phyloP scores from a whole-genome alignment of 2,329 filamentous ascomycete genomes.

The Cladosporium sp. region DNA sequence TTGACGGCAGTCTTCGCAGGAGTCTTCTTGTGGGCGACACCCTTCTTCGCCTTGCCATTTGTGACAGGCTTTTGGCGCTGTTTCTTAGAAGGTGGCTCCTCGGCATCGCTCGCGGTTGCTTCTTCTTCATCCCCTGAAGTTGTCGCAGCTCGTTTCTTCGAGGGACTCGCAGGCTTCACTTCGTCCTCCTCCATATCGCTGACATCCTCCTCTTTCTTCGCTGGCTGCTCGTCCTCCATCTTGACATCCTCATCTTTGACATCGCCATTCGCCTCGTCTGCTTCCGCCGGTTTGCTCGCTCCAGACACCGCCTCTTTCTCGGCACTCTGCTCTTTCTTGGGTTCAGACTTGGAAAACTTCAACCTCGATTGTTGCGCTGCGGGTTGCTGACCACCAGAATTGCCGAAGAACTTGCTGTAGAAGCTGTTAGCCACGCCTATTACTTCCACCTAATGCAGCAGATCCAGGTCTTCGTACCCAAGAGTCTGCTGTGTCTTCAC shows the following conservation, averaged over 20 bases:
- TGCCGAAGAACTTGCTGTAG: constrained; percentile 78
- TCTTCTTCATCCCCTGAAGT: constrained; percentile 22
- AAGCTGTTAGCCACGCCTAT: neutral
- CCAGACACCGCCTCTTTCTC: constrained; percentile 11
- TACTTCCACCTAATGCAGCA: constrained; percentile 26
- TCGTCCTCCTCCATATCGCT: constrained; percentile 23
- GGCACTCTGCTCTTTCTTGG: constrained; percentile 19
- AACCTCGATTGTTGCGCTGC: constrained; percentile 72
- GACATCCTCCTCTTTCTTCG: constrained; percentile 21
- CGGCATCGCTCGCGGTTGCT: constrained; percentile 23
- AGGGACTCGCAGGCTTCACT: constrained; percentile 13
- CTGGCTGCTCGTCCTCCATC: constrained; percentile 24
- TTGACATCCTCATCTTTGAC: constrained; percentile 32
- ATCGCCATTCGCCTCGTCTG: constrained; percentile 18
- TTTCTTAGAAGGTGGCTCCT: constrained; percentile 34
- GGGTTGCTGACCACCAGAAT: constrained; percentile 56
- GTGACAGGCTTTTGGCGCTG: constrained; percentile 25
- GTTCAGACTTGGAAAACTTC: constrained; percentile 51
- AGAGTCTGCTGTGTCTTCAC: constrained; percentile 45
- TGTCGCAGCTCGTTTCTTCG: constrained; percentile 28
- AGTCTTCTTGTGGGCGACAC: constrained; percentile 20
- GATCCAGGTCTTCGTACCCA: constrained; percentile 60
- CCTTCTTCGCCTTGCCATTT: constrained; percentile 26
- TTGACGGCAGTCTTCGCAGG: constrained; percentile 14
- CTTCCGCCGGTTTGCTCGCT: constrained; percentile 2